Evolutionary conservation across 805 yeast species (phyloP).

Genomic region (Clavispora fructus): DNA sequence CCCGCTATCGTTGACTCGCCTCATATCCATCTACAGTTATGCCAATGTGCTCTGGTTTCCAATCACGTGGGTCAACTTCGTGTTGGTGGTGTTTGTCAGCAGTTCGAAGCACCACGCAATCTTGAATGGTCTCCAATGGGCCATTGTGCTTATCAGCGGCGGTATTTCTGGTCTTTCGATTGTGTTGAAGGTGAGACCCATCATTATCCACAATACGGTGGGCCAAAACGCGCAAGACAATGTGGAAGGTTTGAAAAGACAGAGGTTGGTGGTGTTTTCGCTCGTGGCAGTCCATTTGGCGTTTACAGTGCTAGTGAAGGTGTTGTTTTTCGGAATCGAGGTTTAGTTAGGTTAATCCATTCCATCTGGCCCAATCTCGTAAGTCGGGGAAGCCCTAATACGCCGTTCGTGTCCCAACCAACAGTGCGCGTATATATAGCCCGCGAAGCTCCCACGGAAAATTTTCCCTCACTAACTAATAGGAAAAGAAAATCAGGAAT

Average conservation of each 20-base stretch:
- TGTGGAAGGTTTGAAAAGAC: slow-evolving; percentile 25
- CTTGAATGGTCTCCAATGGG: slow-evolving; percentile 57
- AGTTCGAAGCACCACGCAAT: slow-evolving; percentile 24
- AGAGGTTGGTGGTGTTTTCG: slow-evolving; percentile 29
- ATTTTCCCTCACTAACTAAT: slow-evolving; percentile 2
- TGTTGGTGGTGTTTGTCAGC: slow-evolving; percentile 50
- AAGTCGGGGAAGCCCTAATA: neutral
- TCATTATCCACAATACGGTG: slow-evolving; percentile 30
- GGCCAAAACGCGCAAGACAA: slow-evolving; percentile 22
- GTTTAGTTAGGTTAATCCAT: neutral
- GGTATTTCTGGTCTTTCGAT: slow-evolving; percentile 55
- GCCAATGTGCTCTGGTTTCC: slow-evolving; percentile 85
- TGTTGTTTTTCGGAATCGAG: slow-evolving; percentile 51
- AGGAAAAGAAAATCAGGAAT: neutral
- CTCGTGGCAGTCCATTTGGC: slow-evolving; percentile 48
- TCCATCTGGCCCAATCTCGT: neutral
- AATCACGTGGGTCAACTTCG: slow-evolving; percentile 55
- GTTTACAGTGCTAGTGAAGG: slow-evolving; percentile 60
- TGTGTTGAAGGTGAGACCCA: slow-evolving; percentile 40
- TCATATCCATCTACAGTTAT: slow-evolving; percentile 79
- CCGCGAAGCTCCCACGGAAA: neutral
- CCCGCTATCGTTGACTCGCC: slow-evolving; percentile 47
- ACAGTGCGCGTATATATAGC: neutral
- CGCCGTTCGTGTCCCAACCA: slow-evolving; percentile 1
- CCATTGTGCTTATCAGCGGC: slow-evolving; percentile 55